These are phyloP conservation scores for Colletotrichum chrysophilum DNA, from an alignment of 2,329 filamentous ascomycete species.

Conservation along the genomic window DNA sequence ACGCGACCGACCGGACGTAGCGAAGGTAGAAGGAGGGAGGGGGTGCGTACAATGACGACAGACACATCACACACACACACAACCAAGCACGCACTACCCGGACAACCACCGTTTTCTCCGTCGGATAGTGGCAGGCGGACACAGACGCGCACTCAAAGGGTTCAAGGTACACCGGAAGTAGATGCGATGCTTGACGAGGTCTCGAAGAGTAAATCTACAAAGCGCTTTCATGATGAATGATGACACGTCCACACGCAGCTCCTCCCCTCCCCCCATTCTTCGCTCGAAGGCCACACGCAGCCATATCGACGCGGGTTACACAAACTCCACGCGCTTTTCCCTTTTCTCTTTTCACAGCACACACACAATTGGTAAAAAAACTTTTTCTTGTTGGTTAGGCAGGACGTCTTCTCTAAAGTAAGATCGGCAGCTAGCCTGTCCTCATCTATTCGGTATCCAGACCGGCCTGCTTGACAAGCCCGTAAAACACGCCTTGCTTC, in stretches of 20 bases:
- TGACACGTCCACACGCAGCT: background rate
- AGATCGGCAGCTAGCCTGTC: background rate
- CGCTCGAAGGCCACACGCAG: background rate
- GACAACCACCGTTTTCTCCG: background rate
- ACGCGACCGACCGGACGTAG: background rate
- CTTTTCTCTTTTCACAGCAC: background rate
- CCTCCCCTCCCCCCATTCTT: background rate
- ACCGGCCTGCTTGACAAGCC: conserved; percentile 89
- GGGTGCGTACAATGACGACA: background rate
- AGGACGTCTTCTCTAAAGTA: background rate
- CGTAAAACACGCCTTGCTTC: conserved; percentile 81
- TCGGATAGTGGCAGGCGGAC: background rate
- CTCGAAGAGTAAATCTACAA: conserved; percentile 13
- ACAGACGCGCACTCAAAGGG: background rate
- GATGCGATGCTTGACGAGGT: background rate
- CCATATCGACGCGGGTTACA: background rate
- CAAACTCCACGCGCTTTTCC: background rate
- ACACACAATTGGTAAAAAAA: background rate
- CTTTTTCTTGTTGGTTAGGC: background rate
- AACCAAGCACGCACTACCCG: background rate
- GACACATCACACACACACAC: background rate
- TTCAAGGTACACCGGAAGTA: background rate
- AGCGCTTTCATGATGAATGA: background rate
- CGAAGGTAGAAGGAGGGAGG: background rate
- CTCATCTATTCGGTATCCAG: conserved; percentile 53